A percentile compares a stretch with the other conserved stretches of the same genome.
Evolutionary conservation across 2,329 filamentous ascomycete genomes (phyloP).

Genomic region (Aureobasidium sp.): DNA sequence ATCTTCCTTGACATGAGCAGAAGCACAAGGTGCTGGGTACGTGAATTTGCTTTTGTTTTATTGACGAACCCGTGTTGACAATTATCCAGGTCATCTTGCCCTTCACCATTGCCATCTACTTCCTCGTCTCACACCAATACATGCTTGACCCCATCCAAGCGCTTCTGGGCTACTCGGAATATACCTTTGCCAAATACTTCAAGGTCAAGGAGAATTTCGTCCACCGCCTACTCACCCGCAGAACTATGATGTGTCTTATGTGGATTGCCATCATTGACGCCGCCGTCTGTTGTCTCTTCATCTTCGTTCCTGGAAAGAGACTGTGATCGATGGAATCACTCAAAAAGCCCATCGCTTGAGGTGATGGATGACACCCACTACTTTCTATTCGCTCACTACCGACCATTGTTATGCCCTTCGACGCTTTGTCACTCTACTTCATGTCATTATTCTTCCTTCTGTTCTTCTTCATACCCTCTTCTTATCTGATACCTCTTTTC

Average conservation of each 20-base stretch:
- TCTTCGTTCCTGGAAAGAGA: conserved; percentile 84
- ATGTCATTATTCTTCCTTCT: not conserved
- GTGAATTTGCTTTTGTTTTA: conserved; percentile 22
- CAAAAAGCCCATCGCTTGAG: not conserved
- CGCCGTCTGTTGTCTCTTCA: conserved; percentile 81
- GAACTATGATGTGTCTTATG: conserved; percentile 70
- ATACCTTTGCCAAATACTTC: conserved; percentile 89
- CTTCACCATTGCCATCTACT: conserved; percentile 85
- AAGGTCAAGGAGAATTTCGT: conserved; percentile 86
- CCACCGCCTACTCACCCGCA: conserved; percentile 72
- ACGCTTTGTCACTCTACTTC: not conserved
- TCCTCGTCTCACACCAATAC: conserved; percentile 87
- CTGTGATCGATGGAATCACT: conserved; percentile 48
- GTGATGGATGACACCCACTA: not conserved
- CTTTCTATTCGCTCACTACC: not conserved
- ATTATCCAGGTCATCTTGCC: conserved; percentile 64
- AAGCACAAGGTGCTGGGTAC: conserved; percentile 73
- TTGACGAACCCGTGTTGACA: not conserved
- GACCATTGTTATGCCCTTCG: not conserved
- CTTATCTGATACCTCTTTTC: not conserved
- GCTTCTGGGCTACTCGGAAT: conserved; percentile 84
- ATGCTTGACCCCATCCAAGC: conserved; percentile 88
- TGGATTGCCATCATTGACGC: conserved; percentile 70
- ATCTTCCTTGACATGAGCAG: conserved; percentile 80
- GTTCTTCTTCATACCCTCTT: not conserved